Evolutionary conservation across 306 rosid genomes (phyloP).

Genomic region (Oxytropis ochrocephala): DNA sequence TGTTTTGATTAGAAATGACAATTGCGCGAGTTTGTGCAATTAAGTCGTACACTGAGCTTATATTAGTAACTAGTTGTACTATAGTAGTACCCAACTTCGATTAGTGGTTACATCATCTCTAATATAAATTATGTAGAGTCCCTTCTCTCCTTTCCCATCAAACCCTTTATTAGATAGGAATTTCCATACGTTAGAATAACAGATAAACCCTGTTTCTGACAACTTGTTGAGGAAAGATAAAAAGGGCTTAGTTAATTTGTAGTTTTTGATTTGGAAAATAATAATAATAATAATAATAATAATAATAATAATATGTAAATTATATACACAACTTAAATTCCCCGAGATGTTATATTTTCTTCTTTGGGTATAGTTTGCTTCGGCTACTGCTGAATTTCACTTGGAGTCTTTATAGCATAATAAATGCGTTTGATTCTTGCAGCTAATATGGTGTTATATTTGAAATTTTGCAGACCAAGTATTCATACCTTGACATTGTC

Average conservation of each 20-base stretch:
- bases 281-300: no score
- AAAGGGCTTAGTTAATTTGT: background rate
- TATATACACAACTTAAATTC: background rate
- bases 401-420: background rate
- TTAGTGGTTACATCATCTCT: background rate
- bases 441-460: conserved; percentile 15
- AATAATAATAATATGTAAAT: background rate
- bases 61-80: background rate
- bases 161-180: background rate
- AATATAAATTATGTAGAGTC: background rate
- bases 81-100: background rate
- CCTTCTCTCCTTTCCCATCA: background rate
- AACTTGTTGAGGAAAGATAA: background rate
- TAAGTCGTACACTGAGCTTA: background rate
- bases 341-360: background rate
- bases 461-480: conserved; percentile 59
- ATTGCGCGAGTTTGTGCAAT: background rate
- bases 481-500: conserved; percentile 85
- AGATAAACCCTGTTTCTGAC: background rate
- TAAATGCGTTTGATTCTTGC: conserved; percentile 13
- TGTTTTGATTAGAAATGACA: background rate
- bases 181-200: background rate
- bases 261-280: background rate
- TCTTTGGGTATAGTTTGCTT: background rate
- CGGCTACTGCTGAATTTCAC: background rate